These are phyloP conservation scores for Streptanthus diversifolius DNA, from an alignment of 345 rosid genomes.

Conservation along the genomic window DNA sequence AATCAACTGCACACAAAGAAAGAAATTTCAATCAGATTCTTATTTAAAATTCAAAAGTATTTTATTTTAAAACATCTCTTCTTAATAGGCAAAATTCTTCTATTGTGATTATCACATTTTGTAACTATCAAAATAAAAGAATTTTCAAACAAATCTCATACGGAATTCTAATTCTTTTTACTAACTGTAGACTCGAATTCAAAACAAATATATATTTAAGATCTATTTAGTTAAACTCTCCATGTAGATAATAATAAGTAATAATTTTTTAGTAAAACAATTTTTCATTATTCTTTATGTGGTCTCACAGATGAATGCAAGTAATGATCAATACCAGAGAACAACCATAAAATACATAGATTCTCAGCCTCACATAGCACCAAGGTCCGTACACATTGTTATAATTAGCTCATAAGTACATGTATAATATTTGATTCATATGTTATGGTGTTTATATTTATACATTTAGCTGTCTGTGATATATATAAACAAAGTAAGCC, in stretches of 20 bases:
- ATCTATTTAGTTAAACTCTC: neutral
- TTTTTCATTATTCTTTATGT: neutral
- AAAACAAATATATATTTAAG: neutral
- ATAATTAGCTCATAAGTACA: neutral
- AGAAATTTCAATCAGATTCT: slow-evolving; percentile 7
- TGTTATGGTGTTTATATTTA: neutral
- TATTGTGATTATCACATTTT: neutral
- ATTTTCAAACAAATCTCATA: neutral
- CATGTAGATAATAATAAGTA: neutral
- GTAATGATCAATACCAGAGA: slow-evolving; percentile 55
- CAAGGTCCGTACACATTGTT: slow-evolving; percentile 44
- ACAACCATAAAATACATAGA: slow-evolving; percentile 57
- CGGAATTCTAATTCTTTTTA: neutral
- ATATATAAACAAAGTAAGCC: neutral
- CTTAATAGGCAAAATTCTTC: neutral
- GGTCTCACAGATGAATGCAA: slow-evolving; percentile 58
- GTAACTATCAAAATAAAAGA: neutral
- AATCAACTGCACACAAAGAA: too few relatives aligned
- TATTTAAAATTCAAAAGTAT: neutral
- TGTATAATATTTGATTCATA: neutral
- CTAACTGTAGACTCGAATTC: neutral
- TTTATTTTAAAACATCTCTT: neutral
- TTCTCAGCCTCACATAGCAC: slow-evolving; percentile 43
- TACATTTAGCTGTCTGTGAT: neutral
- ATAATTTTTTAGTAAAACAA: neutral